Percentiles rank a stretch among this genome's conserved stretches.
Conservation (phyloP, 1,139 yeast species). For the Candida sp. region DNA sequence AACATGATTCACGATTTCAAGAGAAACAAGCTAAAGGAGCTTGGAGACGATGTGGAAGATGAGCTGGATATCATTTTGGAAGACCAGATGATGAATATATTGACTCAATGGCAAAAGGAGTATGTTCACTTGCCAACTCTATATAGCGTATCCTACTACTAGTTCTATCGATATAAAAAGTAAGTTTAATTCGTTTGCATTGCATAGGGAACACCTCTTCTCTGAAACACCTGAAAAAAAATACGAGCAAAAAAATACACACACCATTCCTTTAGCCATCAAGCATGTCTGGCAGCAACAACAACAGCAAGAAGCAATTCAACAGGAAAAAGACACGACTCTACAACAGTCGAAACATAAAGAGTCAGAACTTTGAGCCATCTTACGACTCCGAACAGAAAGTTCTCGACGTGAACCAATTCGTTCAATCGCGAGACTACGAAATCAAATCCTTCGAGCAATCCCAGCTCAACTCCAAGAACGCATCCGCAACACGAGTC, state of each 20-base stretch:
- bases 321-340: conserved; percentile 36
- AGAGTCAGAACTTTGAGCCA: conserved; percentile 39
- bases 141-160: conserved; percentile 84
- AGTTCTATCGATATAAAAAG: conserved; percentile 13
- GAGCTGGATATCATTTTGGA: conserved; percentile 62
- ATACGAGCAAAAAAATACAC: background rate
- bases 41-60: conserved; percentile 43
- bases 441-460: conserved; percentile 80
- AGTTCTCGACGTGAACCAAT: conserved; percentile 67
- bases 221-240: background rate
- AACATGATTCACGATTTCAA: conserved; percentile 51
- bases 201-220: background rate
- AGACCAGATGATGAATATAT: conserved; percentile 70
- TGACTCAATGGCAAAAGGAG: conserved; percentile 83
- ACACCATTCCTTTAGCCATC: background rate
- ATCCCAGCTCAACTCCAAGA: conserved; percentile 75
- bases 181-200: background rate
- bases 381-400: conserved; percentile 49
- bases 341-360: conserved; percentile 43
- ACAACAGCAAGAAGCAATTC: conserved; percentile 4
- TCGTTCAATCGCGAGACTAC: conserved; percentile 71
- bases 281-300: conserved; percentile 3
- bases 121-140: conserved; percentile 81
- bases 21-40: conserved; percentile 26
- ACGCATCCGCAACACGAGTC: conserved; percentile 75